Percentiles rank a stretch among this genome's conserved stretches.
phyloP scores from a whole-genome alignment of 1,139 yeast species.

The Candida smagusa region DNA sequence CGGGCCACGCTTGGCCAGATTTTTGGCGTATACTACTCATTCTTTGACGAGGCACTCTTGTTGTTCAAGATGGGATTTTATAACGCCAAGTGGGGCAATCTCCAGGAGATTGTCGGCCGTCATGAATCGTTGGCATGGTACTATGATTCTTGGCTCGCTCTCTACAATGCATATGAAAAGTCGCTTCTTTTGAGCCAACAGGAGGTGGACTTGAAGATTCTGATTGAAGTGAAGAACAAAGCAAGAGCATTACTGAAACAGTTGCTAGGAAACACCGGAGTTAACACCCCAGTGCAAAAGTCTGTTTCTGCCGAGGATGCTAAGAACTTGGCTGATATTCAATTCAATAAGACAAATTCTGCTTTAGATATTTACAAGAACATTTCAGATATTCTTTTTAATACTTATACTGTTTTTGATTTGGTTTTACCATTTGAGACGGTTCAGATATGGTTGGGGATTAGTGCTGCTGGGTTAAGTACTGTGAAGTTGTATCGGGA shows the following conservation, averaged over 20 bases:
- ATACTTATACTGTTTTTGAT: slow-evolving; percentile 43
- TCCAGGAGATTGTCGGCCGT: slow-evolving; percentile 14
- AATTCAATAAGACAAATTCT: slow-evolving; percentile 37
- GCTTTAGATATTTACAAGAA: slow-evolving; percentile 42
- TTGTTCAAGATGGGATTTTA: slow-evolving; percentile 20
- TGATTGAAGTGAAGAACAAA: slow-evolving; percentile 26
- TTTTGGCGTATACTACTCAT: slow-evolving; percentile 20
- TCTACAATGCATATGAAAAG: slow-evolving; percentile 20
- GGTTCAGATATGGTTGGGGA: slow-evolving; percentile 49
- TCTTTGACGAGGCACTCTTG: slow-evolving; percentile 21
- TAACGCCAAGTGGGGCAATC: slow-evolving; percentile 10
- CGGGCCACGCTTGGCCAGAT: slow-evolving; percentile 17
- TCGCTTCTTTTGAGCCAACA: slow-evolving; percentile 17
- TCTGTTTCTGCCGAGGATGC: slow-evolving; percentile 7
- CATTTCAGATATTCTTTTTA: slow-evolving; percentile 41
- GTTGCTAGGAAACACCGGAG: slow-evolving; percentile 23
- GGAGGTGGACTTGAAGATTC: slow-evolving; percentile 23
- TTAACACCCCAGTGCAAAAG: slow-evolving; percentile 5
- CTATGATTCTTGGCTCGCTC: slow-evolving; percentile 24
- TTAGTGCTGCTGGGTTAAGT: slow-evolving; percentile 40
- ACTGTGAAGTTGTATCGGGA: slow-evolving; percentile 41
- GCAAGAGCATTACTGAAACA: slow-evolving; percentile 38
- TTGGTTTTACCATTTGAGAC: slow-evolving; percentile 41
- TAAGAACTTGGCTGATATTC: slow-evolving; percentile 26
- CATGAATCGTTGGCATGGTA: slow-evolving; percentile 28